These are phyloP conservation scores for Dioscorea zingiberensis DNA, from an alignment of 106 monocot genomes.

Conservation along the genomic window DNA sequence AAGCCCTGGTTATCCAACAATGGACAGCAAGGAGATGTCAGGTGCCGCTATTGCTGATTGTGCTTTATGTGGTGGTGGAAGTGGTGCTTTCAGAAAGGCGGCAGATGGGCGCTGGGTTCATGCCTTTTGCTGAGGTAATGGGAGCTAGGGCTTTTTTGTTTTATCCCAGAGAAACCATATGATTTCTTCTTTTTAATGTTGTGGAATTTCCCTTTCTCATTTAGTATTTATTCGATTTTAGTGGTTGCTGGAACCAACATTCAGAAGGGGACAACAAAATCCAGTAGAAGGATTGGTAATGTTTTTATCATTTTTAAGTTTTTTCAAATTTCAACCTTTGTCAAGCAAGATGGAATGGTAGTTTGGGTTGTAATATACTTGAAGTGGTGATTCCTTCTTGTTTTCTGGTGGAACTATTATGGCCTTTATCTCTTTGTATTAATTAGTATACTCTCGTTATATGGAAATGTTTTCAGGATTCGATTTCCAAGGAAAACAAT, in stretches of 20 bases:
- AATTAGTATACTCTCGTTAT: neutral
- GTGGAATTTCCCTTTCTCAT: neutral
- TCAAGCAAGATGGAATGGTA: too few relatives aligned
- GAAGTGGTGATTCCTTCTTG: neutral
- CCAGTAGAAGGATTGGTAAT: conserved; percentile 81
- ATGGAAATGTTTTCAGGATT: conserved; percentile 41
- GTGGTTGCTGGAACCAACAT: conserved; percentile 83
- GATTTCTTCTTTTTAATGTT: neutral
- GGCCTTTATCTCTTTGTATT: neutral
- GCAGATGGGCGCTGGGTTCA: conserved; percentile 84
- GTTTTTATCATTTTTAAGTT: neutral
- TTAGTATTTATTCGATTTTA: conserved; percentile 9
- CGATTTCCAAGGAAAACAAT: conserved; percentile 46
- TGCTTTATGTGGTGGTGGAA: conserved; percentile 55
- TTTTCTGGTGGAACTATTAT: neutral
- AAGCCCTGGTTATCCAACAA: conserved; percentile 26
- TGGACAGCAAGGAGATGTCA: conserved; percentile 14
- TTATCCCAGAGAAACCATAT: neutral
- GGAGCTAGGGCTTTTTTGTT: neutral
- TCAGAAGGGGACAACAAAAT: conserved; percentile 75
- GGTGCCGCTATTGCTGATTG: conserved; percentile 31
- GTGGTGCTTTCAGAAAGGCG: conserved; percentile 89
- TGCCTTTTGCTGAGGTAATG: conserved; percentile 94
- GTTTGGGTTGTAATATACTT: neutral
- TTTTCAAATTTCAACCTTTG: neutral